A percentile compares a stretch with the other conserved stretches of the same genome.
Conservation (phyloP, 495 filamentous ascomycete genomes). For the Xylaria scruposa region DNA sequence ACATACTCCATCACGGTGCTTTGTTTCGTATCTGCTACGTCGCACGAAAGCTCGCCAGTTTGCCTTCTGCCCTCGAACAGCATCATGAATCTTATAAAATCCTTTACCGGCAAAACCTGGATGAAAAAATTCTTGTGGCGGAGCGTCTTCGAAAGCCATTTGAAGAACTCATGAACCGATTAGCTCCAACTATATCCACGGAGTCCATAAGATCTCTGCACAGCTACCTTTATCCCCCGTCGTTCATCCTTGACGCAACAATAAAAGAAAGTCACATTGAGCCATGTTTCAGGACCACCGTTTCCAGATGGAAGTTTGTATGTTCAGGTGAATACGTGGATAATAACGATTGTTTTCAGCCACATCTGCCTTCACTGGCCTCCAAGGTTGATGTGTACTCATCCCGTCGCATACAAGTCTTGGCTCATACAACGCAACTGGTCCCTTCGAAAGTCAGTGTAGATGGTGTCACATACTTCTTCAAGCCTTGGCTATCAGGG, state of each 20-base stretch:
- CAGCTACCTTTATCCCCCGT: neutral
- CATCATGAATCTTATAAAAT: neutral
- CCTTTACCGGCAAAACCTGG: neutral
- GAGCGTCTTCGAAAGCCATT: neutral
- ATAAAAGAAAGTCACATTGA: neutral
- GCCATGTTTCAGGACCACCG: neutral
- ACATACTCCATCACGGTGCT: neutral
- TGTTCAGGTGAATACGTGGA: neutral
- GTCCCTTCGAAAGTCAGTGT: neutral
- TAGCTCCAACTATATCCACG: neutral
- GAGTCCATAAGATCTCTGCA: neutral
- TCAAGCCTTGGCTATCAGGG: neutral
- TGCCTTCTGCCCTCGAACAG: neutral
- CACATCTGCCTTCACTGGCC: neutral
- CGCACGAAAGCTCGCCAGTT: neutral
- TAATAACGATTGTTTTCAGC: neutral
- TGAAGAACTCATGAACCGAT: neutral
- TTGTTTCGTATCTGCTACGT: neutral
- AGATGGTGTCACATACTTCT: neutral
- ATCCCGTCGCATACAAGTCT: neutral
- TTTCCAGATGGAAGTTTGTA: neutral
- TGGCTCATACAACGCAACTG: neutral
- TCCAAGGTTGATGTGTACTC: neutral
- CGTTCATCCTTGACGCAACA: neutral
- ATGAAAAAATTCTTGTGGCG: neutral